Conservation (phyloP, 805 yeast species). For the Pichia deserticola region DNA sequence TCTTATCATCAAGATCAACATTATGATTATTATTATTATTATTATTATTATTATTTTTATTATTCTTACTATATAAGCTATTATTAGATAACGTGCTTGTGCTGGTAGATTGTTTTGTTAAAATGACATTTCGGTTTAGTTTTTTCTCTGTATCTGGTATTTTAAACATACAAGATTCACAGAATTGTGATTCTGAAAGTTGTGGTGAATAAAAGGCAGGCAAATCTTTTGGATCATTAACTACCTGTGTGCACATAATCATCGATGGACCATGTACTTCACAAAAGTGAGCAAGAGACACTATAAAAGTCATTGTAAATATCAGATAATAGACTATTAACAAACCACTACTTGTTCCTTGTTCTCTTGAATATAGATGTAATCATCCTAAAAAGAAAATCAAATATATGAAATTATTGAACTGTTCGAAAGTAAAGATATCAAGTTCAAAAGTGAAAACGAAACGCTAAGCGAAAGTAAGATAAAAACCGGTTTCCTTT, state of each 20-base stretch:
- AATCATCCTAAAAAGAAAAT: too few species aligned
- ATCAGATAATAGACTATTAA: too few species aligned
- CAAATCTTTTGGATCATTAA: conserved; percentile 1
- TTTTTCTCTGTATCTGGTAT: conserved; percentile 1
- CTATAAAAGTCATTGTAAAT: conserved; percentile 31
- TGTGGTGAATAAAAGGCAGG: conserved; percentile 31
- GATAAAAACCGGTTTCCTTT: too few species aligned
- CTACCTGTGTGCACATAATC: conserved; percentile 52
- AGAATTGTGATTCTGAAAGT: conserved; percentile 31
- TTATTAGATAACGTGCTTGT: background rate
- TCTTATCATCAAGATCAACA: too few species aligned
- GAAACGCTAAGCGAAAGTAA: too few species aligned
- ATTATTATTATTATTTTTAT: background rate
- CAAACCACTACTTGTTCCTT: background rate
- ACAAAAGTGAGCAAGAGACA: conserved; percentile 66
- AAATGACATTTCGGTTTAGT: too few species aligned
- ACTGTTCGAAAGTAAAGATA: too few species aligned
- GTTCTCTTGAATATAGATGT: background rate
- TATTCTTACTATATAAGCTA: background rate
- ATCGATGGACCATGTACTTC: conserved; percentile 72
- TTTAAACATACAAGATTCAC: conserved; percentile 52
- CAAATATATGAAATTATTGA: too few species aligned
- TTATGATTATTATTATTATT: too few species aligned
- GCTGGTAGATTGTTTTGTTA: too few species aligned
- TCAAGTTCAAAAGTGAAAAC: too few species aligned